Evolutionary conservation across 306 rosid genomes (phyloP), one percentile per base, ranked within the genome.

Genomic region (Datisca glomerata): DNA sequence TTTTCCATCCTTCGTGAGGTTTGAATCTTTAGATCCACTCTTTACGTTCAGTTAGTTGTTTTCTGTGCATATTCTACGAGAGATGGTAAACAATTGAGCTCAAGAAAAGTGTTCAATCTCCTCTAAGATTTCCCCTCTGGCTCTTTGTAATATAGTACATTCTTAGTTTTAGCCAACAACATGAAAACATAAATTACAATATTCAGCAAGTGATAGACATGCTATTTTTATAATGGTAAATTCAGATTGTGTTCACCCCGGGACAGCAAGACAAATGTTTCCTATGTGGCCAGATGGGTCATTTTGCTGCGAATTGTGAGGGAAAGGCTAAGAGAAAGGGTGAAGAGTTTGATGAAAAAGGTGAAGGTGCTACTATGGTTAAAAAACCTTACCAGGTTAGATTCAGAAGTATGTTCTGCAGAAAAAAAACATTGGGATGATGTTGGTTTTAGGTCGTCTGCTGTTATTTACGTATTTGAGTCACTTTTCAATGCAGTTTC

Each of bases 1-100:
- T 91, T 91, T 66, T 84, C 98, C 50, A 85, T 91, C 53, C 78
- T 91, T 49, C 74, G 98, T 51, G 98, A 91, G 96, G 98, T 91
- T 45, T 58, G 89, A 57, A 47, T 36, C 43, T 34, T 23, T 22
- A 8, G 8, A 20, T 20, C 51, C 35, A 3, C 18, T 25, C 24
- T 17, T 23, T 41, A 33, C 36, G 9, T 14, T 3, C 22, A 20
- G 13, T 14, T 31, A 4, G n/a, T 8, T 8, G 36, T 12, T 31
- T 31, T n/a, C n/a, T n/a, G n/a, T n/a, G n/a, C n/a, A 8, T 31
- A 8, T 31, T 8, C 36, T 31, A 14, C 2, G 36, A 31, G n/a
- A n/a, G n/a, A n/a, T n/a, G n/a, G n/a, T n/a, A n/a, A n/a, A n/a
- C n/a, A n/a, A n/a, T n/a, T n/a, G n/a, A n/a, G n/a, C n/a, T n/a